Evolutionary conservation across 1,284 basidiomycete genomes (phyloP).

Genomic region (Leccinum fuscescens): DNA sequence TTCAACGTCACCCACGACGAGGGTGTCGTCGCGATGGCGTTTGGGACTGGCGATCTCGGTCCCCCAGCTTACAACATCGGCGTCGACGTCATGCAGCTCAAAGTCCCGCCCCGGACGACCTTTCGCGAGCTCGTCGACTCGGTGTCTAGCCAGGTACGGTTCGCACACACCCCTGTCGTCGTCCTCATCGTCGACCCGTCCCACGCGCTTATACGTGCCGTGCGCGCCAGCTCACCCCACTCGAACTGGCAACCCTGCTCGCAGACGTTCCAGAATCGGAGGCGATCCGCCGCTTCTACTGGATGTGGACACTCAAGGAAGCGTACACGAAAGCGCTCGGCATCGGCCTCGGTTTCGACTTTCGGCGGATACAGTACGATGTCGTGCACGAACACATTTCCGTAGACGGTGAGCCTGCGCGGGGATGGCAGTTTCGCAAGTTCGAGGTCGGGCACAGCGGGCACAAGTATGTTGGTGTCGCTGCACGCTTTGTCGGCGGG

Average conservation of each 20-base stretch:
- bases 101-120: constrained; percentile 55
- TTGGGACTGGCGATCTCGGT: constrained; percentile 49
- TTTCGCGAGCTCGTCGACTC: constrained; percentile 60
- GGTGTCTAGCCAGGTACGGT: constrained; percentile 61
- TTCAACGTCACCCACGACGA: constrained; percentile 83
- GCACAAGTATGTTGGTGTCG: constrained; percentile 61
- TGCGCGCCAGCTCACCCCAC: constrained; percentile 49
- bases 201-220: constrained; percentile 9
- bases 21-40: constrained; percentile 65
- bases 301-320: constrained; percentile 86
- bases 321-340: constrained; percentile 85
- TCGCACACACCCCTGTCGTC: background rate
- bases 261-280: constrained; percentile 39
- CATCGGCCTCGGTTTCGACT: constrained; percentile 77
- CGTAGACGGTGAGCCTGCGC: constrained; percentile 55
- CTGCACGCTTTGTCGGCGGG: constrained; percentile 53
- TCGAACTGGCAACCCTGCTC: constrained; percentile 48
- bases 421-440: constrained; percentile 66
- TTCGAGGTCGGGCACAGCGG: constrained; percentile 49
- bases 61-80: constrained; percentile 64
- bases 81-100: constrained; percentile 76
- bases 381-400: constrained; percentile 46
- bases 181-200: background rate
- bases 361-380: constrained; percentile 69
- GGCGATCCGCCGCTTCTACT: constrained; percentile 60